phyloP scores from a whole-genome alignment of 2,329 filamentous ascomycete genomes.

The Aspergillus awamori region DNA sequence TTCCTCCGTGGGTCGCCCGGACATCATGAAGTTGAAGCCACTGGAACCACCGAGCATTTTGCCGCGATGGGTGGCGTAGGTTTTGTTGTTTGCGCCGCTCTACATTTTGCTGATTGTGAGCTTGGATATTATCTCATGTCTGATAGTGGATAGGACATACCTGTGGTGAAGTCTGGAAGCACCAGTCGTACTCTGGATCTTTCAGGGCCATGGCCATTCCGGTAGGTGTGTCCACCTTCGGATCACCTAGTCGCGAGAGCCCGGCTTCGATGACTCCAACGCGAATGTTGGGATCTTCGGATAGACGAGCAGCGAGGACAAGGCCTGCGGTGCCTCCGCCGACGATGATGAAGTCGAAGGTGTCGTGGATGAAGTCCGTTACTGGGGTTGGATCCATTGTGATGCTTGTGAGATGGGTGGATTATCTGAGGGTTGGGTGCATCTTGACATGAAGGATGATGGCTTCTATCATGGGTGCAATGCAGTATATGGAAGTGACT shows the following conservation, averaged over 20 bases:
- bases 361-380: too few species aligned
- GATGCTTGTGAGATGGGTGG: too few species aligned
- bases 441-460: too few species aligned
- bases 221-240: conserved; percentile 27
- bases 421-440: too few species aligned
- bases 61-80: conserved; percentile 36
- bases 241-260: conserved; percentile 26
- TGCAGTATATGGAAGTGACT: too few species aligned
- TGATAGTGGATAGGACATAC: conserved; percentile 42
- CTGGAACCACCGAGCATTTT: conserved; percentile 55
- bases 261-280: conserved; percentile 37
- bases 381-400: too few species aligned
- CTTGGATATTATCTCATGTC: rapidly evolving
- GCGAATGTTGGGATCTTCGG: conserved; percentile 27
- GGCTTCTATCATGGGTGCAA: too few species aligned
- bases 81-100: too few species aligned
- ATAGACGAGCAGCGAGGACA: conserved; percentile 36
- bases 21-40: conserved; percentile 46
- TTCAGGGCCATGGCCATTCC: conserved; percentile 22
- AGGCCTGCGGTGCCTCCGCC: conserved; percentile 39
- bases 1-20: conserved; percentile 27
- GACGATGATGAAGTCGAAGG: conserved; percentile 19
- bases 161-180: conserved; percentile 27
- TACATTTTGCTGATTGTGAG: too few species aligned
- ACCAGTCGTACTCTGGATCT: conserved; percentile 31